Evolutionary conservation across 495 filamentous ascomycete species (phyloP), one percentile per base, ranked within the genome.

Genomic region (Platismatia glauca): DNA sequence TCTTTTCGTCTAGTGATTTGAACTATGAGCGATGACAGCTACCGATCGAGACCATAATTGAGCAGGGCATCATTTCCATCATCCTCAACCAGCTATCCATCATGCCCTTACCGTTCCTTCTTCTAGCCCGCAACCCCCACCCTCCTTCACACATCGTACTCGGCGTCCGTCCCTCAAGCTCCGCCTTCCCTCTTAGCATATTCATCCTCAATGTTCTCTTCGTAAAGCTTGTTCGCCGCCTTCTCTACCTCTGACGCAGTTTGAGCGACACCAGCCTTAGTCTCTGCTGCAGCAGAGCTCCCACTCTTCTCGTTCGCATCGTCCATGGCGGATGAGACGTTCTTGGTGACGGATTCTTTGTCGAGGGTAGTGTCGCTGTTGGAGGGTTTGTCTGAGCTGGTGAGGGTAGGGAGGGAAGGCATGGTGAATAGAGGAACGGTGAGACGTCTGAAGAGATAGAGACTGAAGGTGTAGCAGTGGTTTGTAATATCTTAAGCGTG

Each of bases 111-210:
- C 24, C 22, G 13, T 29, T 50, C 46, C n/a, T 29, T 29, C 24
- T 50, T 11, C 22, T 27, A 22, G 46, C 22, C 46, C 24, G 7
- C 20, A 11, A 16, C 3, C 16, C 1, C 24, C 9, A 13, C 15
- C 7, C 24, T 12, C 16, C 9, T 12, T 4, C 46, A 29, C 46
- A 27, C 24, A 27, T 22, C 0, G 0, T 11, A 3, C 46, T 24
- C 29, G 16, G 13, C 9, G 29, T 24, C 22, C 7, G 8, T 2
- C 7, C 38, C 24, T 64, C 58, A 74, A 52, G 72, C 72, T 60
- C 72, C 72, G 9, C 72, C 72, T 53, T 74, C 72, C n/a, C 72
- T 59, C 64, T 74, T 74, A 24, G 72, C 72, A 61, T 74, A 74
- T 53, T 74, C 72, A 15, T 74, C 71, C 59, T 72, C 70, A 9